Percentiles rank a stretch among this genome's conserved stretches.
Evolutionary conservation across 1,284 basidiomycete genomes (phyloP).

Genomic region (Apiotrichum sp.): DNA sequence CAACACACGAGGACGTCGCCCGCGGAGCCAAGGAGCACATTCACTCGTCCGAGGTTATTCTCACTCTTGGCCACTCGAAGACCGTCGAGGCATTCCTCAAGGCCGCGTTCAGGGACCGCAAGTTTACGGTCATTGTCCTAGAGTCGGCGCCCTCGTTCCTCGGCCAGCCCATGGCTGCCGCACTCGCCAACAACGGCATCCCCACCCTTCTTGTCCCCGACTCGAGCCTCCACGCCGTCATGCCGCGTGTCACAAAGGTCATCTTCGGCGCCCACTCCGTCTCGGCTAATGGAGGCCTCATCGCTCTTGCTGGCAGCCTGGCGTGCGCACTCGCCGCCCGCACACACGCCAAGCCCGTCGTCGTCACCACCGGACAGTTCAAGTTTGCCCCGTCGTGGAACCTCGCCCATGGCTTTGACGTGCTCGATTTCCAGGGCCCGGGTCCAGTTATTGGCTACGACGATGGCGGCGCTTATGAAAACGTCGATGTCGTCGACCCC

Average conservation of each 20-base stretch:
- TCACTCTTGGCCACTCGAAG: slow-evolving; percentile 88
- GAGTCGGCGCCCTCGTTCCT: slow-evolving; percentile 88
- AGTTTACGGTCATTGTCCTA: slow-evolving; percentile 93
- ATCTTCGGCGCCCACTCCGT: slow-evolving; percentile 89
- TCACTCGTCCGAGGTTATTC: slow-evolving; percentile 92
- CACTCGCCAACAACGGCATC: slow-evolving; percentile 70
- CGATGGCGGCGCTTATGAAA: slow-evolving; percentile 64
- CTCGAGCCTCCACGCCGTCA: slow-evolving; percentile 86
- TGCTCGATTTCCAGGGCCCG: slow-evolving; percentile 81
- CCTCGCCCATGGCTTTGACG: slow-evolving; percentile 77
- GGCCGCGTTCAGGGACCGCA: slow-evolving; percentile 78
- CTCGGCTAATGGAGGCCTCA: slow-evolving; percentile 91
- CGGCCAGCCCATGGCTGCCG: slow-evolving; percentile 77
- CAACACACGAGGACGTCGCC: slow-evolving; percentile 88
- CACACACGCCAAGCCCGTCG: slow-evolving; percentile 85
- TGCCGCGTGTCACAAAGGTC: slow-evolving; percentile 96
- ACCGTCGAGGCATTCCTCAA: slow-evolving; percentile 94
- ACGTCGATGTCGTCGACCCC: slow-evolving; percentile 83
- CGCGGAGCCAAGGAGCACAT: slow-evolving; percentile 94
- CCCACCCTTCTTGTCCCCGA: slow-evolving; percentile 94
- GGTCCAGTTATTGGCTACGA: slow-evolving; percentile 63
- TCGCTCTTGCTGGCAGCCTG: slow-evolving; percentile 77
- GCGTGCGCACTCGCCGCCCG: slow-evolving; percentile 83
- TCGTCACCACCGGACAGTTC: slow-evolving; percentile 91
- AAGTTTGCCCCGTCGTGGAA: slow-evolving; percentile 94